Percentiles rank a stretch among this genome's conserved stretches.
Conservation (phyloP, 2,329 filamentous ascomycete species). For the Cordyceps javanica region DNA sequence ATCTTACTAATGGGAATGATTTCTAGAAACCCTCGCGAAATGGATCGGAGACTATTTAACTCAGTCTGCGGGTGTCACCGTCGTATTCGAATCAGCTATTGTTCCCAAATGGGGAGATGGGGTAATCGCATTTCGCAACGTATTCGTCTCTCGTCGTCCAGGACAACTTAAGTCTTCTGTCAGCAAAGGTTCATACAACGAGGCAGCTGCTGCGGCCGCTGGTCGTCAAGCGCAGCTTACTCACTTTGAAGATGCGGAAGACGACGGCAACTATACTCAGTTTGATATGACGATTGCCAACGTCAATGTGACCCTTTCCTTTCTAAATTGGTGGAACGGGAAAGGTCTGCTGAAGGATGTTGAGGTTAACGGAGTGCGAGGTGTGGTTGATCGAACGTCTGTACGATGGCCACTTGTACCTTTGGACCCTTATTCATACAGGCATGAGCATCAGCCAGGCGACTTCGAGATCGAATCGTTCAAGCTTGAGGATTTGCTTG, state of each 20-base stretch:
- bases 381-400: constrained; percentile 83
- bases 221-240: constrained; percentile 45
- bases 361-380: constrained; percentile 86
- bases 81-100: constrained; percentile 96
- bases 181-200: constrained; percentile 85
- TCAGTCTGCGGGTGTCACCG: constrained; percentile 83
- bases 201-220: constrained; percentile 78
- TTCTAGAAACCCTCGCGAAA: constrained; percentile 75
- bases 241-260: constrained; percentile 52
- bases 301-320: constrained; percentile 93
- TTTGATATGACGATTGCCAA: constrained; percentile 94
- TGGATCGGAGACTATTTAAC: constrained; percentile 96
- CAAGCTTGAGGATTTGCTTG: constrained; percentile 86
- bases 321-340: constrained; percentile 98
- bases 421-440: constrained; percentile 78
- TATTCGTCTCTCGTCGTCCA: constrained; percentile 87
- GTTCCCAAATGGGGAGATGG: constrained; percentile 94
- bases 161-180: constrained; percentile 77
- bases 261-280: constrained; percentile 96
- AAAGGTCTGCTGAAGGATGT: constrained; percentile 88
- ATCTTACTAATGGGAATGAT: constrained; percentile 16
- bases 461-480: constrained; percentile 98
- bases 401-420: constrained; percentile 61
- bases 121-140: constrained; percentile 93
- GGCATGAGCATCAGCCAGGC: constrained; percentile 79